phyloP scores from a whole-genome alignment of 2,329 filamentous ascomycete species.

The Sporothrix variecibatus region DNA sequence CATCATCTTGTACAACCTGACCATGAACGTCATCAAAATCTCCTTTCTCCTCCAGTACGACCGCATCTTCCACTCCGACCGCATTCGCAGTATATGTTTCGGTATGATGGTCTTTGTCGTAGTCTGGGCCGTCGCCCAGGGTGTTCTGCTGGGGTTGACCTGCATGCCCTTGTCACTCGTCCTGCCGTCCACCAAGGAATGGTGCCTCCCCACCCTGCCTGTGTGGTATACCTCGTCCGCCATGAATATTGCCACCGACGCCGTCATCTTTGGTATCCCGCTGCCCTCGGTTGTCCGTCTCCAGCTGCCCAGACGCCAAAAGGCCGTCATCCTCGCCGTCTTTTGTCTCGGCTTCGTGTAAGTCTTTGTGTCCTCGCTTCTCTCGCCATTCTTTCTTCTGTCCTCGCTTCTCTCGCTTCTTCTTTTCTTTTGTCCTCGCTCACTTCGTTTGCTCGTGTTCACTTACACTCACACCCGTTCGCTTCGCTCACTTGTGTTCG shows the following conservation, averaged over 20 bases:
- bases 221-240: background rate
- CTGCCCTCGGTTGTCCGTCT: background rate
- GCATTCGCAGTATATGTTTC: slow-evolving; percentile 33
- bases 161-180: background rate
- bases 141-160: background rate
- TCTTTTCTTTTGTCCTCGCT: no score
- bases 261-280: background rate
- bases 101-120: background rate
- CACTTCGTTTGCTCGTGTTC: no score
- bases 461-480: background rate
- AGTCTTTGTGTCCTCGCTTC: no score
- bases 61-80: slow-evolving; percentile 36
- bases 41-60: slow-evolving; percentile 40
- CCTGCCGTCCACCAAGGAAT: background rate
- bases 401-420: no score
- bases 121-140: slow-evolving; percentile 1
- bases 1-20: slow-evolving; percentile 38
- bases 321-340: background rate
- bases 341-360: background rate
- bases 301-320: background rate
- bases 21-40: slow-evolving; percentile 39
- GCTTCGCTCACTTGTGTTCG: background rate
- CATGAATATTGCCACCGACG: slow-evolving; percentile 1
- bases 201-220: background rate
- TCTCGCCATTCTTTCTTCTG: no score